phyloP scores from a whole-genome alignment of 2,329 filamentous ascomycete species.

The Stagonosporopsis tanaceti region DNA sequence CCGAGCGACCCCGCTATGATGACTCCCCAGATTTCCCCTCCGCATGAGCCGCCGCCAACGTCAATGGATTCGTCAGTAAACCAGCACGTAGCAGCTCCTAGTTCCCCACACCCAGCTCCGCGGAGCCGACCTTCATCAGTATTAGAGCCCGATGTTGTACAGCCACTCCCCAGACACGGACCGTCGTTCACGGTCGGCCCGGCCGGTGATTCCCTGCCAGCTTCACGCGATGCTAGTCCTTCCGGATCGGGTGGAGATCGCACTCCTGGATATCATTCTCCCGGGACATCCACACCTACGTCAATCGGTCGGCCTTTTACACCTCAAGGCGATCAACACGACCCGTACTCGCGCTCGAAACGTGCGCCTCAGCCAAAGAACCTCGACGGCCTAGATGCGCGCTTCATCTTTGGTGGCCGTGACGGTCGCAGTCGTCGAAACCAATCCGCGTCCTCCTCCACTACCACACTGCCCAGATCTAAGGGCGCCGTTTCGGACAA shows the following conservation, averaged over 20 bases:
- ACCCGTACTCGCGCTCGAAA: slow-evolving; percentile 86
- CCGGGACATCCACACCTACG: slow-evolving; percentile 61
- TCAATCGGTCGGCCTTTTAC: slow-evolving; percentile 76
- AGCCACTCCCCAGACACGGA: slow-evolving; percentile 58
- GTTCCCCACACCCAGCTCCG: slow-evolving; percentile 42
- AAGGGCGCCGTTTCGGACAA: slow-evolving; percentile 49
- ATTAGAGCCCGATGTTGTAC: slow-evolving; percentile 54
- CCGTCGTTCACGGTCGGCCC: slow-evolving; percentile 66
- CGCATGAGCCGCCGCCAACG: slow-evolving; percentile 62
- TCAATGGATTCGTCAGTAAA: slow-evolving; percentile 45
- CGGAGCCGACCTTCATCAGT: slow-evolving; percentile 53
- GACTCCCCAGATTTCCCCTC: slow-evolving; percentile 64
- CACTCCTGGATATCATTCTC: slow-evolving; percentile 54
- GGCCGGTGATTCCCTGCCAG: slow-evolving; percentile 60
- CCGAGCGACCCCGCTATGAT: slow-evolving; percentile 59
- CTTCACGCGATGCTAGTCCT: slow-evolving; percentile 68
- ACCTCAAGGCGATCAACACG: slow-evolving; percentile 79
- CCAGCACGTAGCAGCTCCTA: slow-evolving; percentile 27
- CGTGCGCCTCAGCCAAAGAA: slow-evolving; percentile 74
- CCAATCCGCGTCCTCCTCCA: slow-evolving; percentile 42
- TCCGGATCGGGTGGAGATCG: slow-evolving; percentile 62
- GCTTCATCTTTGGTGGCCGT: slow-evolving; percentile 83
- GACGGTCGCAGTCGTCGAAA: slow-evolving; percentile 69
- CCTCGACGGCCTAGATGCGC: slow-evolving; percentile 73
- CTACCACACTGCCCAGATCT: slow-evolving; percentile 55